phyloP scores from a whole-genome alignment of 805 yeast species.

The Kazachstania taianensis region DNA sequence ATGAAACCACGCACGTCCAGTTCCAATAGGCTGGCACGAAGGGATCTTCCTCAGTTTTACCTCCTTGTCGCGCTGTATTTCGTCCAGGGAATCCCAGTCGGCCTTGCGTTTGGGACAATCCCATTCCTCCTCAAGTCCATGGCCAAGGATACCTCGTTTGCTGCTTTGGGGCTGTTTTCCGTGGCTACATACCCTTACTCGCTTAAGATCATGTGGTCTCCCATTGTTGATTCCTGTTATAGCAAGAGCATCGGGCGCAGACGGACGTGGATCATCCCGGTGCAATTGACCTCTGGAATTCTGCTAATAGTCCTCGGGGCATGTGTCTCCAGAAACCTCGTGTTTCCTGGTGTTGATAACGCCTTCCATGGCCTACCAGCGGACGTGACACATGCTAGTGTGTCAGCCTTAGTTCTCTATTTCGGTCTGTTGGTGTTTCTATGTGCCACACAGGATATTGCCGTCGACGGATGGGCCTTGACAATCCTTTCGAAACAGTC shows the following conservation, averaged over 20 bases:
- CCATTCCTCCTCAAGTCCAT: constrained; percentile 77
- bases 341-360: constrained; percentile 34
- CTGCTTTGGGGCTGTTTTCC: constrained; percentile 85
- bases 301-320: constrained; percentile 57
- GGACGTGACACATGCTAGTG: constrained; percentile 10
- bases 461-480: constrained; percentile 98
- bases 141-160: constrained; percentile 54
- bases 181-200: constrained; percentile 94
- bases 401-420: constrained; percentile 44
- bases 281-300: constrained; percentile 70
- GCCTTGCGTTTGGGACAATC: constrained; percentile 86
- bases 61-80: constrained; percentile 67
- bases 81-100: constrained; percentile 95
- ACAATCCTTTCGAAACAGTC: constrained; percentile 72
- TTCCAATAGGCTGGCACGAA: constrained; percentile 21
- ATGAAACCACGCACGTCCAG: constrained; percentile 4
- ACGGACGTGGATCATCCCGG: constrained; percentile 89
- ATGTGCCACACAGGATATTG: constrained; percentile 97
- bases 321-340: constrained; percentile 33
- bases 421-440: constrained; percentile 74
- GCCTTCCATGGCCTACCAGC: constrained; percentile 13
- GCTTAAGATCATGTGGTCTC: constrained; percentile 87
- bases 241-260: constrained; percentile 63
- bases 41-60: constrained; percentile 66
- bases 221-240: constrained; percentile 85